phyloP scores from a whole-genome alignment of 495 filamentous ascomycete species.

The Penicillium chermesinum region DNA sequence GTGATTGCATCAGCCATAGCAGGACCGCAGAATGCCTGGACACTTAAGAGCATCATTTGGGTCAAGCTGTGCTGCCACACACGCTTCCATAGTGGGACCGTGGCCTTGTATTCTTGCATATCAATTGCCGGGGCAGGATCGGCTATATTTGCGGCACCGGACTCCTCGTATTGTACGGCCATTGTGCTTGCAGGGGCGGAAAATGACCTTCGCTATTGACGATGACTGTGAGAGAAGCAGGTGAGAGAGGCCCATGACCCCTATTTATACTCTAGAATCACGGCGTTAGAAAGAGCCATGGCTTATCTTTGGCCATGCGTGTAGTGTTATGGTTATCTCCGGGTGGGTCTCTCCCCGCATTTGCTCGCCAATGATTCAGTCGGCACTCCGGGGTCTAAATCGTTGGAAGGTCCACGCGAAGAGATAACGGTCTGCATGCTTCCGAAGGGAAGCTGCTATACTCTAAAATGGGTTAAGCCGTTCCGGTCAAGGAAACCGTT shows the following conservation, averaged over 20 bases:
- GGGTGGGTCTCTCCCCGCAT: neutral
- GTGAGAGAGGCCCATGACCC: too few species aligned
- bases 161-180: neutral
- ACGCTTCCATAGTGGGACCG: constrained; percentile 23
- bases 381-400: neutral
- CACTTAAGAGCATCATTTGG: constrained; percentile 26
- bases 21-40: constrained; percentile 15
- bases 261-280: too few species aligned
- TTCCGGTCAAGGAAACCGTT: too few species aligned
- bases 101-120: constrained; percentile 13
- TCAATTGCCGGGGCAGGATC: constrained; percentile 3
- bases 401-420: constrained; percentile 2
- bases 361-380: neutral
- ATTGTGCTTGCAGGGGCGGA: too few species aligned
- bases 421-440: neutral
- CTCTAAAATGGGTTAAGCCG: too few species aligned
- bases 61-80: constrained; percentile 30
- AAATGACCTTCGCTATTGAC: too few species aligned
- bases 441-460: neutral
- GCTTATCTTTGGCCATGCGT: neutral
- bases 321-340: neutral
- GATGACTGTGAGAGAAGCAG: too few species aligned
- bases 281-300: too few species aligned
- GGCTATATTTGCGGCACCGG: neutral
- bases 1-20: constrained; percentile 26